phyloP scores from a whole-genome alignment of 331 rosid genomes.

The Rosa hybrid region DNA sequence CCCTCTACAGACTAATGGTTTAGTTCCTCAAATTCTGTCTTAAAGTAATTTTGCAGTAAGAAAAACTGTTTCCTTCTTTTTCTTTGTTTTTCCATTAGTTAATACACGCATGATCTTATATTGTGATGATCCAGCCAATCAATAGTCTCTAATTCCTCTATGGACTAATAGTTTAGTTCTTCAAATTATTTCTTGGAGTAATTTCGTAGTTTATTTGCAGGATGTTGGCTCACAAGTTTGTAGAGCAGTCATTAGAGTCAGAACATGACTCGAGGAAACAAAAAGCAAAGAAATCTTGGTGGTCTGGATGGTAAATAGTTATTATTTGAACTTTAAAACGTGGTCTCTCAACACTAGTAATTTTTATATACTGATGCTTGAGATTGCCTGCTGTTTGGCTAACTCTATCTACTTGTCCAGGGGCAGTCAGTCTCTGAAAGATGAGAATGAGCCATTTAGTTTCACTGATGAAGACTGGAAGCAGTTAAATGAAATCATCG shows the following conservation, averaged over 20 bases:
- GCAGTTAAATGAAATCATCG: constrained; percentile 80
- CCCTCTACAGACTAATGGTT: not conserved
- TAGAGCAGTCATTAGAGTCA: constrained; percentile 63
- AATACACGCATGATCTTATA: not conserved
- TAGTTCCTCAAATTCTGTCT: constrained; percentile 5
- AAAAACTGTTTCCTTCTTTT: not conserved
- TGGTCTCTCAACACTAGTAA: not conserved
- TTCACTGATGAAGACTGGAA: constrained; percentile 92
- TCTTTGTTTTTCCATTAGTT: not conserved
- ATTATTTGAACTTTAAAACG: constrained; percentile 16
- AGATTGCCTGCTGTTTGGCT: constrained; percentile 17
- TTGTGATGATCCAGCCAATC: not conserved
- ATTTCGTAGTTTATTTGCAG: constrained; percentile 45
- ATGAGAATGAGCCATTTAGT: constrained; percentile 63
- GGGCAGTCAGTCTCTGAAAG: constrained; percentile 61
- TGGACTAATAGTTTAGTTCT: not conserved
- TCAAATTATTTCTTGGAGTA: constrained; percentile 4
- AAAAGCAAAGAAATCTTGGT: constrained; percentile 73
- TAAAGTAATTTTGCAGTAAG: constrained; percentile 8
- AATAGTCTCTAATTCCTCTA: not conserved
- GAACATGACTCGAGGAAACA: constrained; percentile 51
- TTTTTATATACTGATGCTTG: constrained; percentile 3
- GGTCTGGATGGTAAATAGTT: constrained; percentile 75
- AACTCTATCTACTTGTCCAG: constrained; percentile 43
- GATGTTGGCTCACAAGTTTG: constrained; percentile 95